phyloP scores from a whole-genome alignment of 2,329 filamentous ascomycete species.

The Keithomyces neogunnii region DNA sequence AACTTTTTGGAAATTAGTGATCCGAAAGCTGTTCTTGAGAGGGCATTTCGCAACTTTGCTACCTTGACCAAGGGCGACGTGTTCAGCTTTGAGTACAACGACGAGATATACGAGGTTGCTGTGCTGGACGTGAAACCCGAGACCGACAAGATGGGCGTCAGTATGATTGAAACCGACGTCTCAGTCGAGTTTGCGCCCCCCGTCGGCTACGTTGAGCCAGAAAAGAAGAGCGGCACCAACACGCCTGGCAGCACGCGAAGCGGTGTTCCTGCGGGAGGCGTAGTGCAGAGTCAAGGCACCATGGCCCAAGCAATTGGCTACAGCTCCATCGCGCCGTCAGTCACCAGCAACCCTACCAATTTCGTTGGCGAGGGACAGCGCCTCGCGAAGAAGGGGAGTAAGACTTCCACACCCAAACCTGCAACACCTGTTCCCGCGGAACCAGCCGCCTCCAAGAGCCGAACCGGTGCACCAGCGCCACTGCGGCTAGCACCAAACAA shows the following conservation, averaged over 20 bases:
- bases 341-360: slow-evolving; percentile 63
- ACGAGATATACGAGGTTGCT: slow-evolving; percentile 84
- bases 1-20: slow-evolving; percentile 96
- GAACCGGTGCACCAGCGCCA: slow-evolving; percentile 75
- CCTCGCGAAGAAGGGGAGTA: slow-evolving; percentile 74
- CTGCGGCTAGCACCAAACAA: slow-evolving; percentile 80
- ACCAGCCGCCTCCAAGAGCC: slow-evolving; percentile 25
- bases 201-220: slow-evolving; percentile 87
- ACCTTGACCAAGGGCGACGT: slow-evolving; percentile 88
- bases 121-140: slow-evolving; percentile 90
- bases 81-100: slow-evolving; percentile 96
- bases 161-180: slow-evolving; percentile 92
- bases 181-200: slow-evolving; percentile 94
- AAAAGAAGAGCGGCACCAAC: slow-evolving; percentile 70
- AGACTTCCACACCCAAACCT: slow-evolving; percentile 55
- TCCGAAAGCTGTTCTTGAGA: slow-evolving; percentile 93
- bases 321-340: slow-evolving; percentile 73
- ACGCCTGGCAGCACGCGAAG: slow-evolving; percentile 65
- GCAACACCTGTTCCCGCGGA: slow-evolving; percentile 55
- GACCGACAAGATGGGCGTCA: slow-evolving; percentile 74
- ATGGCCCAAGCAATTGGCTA: slow-evolving; percentile 99
- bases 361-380: slow-evolving; percentile 76
- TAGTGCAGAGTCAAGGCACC: slow-evolving; percentile 75
- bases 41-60: slow-evolving; percentile 91
- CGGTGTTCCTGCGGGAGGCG: slow-evolving; percentile 60